phyloP scores from a whole-genome alignment of 1,139 yeast species.

The Geotrichum carabidarum region DNA sequence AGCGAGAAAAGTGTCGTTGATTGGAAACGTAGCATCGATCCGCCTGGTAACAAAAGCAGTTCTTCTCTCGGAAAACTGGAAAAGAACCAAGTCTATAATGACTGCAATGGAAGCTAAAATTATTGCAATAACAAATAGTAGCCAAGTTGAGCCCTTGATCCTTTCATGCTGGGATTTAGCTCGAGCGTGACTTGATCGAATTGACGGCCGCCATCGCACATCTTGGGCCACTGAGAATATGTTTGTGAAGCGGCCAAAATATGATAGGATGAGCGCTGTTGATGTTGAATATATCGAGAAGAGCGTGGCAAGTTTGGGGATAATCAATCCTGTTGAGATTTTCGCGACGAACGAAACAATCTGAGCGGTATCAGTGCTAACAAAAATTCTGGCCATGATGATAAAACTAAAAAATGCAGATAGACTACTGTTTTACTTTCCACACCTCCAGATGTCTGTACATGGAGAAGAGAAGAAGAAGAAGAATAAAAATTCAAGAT shows the following conservation, averaged over 20 bases:
- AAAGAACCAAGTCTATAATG: conserved; percentile 4
- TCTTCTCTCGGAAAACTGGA: background rate
- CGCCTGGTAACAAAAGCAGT: background rate
- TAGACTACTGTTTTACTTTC: too few species aligned
- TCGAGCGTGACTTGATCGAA: background rate
- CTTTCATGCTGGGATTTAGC: too few species aligned
- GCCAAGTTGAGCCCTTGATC: background rate
- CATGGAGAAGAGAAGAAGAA: too few species aligned
- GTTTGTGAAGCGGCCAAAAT: conserved; percentile 4
- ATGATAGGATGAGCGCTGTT: background rate
- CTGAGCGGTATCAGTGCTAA: conserved; percentile 1
- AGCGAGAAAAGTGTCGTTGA: background rate
- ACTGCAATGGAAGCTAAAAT: background rate
- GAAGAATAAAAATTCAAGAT: too few species aligned
- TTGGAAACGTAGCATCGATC: background rate
- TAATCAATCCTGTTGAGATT: background rate
- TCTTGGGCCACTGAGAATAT: conserved; percentile 3
- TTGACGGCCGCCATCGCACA: conserved; percentile 6
- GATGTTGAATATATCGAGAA: background rate
- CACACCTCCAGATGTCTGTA: too few species aligned
- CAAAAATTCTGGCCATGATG: background rate
- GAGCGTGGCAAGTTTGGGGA: background rate
- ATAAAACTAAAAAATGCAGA: too few species aligned
- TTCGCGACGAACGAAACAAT: conserved; percentile 1
- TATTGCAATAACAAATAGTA: background rate